Evolutionary conservation across 2,329 filamentous ascomycete species (phyloP).

Genomic region (Rhynchosporium graminicola): DNA sequence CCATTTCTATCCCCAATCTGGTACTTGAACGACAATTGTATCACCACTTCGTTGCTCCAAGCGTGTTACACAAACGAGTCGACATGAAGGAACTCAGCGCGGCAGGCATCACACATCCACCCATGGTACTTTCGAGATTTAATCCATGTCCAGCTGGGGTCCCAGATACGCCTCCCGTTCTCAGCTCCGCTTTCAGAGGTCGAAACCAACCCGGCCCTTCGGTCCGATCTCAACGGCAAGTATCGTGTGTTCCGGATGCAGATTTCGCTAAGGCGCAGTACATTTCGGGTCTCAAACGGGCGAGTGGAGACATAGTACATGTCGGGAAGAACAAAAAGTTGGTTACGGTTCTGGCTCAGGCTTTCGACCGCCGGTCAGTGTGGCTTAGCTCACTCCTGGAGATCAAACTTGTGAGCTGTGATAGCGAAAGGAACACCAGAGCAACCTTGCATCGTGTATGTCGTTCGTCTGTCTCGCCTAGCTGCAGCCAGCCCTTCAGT

Average conservation of each 20-base stretch:
- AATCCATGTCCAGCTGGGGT: constrained; percentile 3
- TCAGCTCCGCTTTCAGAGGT: constrained; percentile 4
- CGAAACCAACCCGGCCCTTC: constrained; percentile 6
- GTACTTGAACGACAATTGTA: neutral
- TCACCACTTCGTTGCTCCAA: neutral
- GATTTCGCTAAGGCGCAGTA: constrained; percentile 11
- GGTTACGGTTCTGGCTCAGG: too few species aligned
- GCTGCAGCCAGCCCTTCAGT: neutral
- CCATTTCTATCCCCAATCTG: constrained; percentile 1
- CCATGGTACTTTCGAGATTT: constrained; percentile 9
- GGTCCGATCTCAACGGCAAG: constrained; percentile 12
- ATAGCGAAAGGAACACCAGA: neutral
- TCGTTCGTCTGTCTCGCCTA: neutral
- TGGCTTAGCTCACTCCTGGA: neutral
- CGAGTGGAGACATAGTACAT: constrained; percentile 4
- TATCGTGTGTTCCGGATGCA: constrained; percentile 11
- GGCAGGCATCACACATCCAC: neutral
- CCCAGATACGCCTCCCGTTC: constrained; percentile 12
- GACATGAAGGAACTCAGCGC: neutral
- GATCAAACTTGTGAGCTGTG: neutral
- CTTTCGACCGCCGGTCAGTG: constrained; percentile 5
- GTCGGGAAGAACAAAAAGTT: neutral
- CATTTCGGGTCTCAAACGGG: constrained; percentile 11
- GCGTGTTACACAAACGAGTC: neutral
- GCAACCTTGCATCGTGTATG: constrained; percentile 14